Conservation (phyloP, 2,329 filamentous ascomycete genomes). For the Biscogniauxia marginata region DNA sequence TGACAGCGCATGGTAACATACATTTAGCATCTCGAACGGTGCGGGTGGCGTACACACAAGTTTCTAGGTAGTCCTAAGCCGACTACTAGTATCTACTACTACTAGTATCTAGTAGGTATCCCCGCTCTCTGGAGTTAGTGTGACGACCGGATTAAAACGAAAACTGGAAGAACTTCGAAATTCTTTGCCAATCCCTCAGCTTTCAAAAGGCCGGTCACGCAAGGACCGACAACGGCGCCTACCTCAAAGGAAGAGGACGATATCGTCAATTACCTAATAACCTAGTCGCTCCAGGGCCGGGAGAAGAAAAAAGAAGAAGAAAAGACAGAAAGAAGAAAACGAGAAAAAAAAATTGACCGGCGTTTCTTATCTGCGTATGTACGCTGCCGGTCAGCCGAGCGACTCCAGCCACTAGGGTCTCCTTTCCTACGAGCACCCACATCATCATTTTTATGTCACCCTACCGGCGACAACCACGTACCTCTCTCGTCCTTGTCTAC, state of each 20-base stretch:
- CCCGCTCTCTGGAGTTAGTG: not conserved
- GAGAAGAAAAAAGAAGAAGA: no score
- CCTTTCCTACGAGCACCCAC: not conserved
- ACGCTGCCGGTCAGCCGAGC: no score
- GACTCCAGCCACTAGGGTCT: not conserved
- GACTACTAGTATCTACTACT: no score
- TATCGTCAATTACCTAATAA: not conserved
- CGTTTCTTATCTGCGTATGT: not conserved
- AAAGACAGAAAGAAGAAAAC: no score
- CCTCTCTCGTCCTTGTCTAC: slow-evolving; percentile 1
- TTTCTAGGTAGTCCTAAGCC: no score
- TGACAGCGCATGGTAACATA: no score
- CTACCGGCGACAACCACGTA: slow-evolving; percentile 4
- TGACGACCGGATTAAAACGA: not conserved
- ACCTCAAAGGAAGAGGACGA: not conserved
- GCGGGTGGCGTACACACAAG: no score
- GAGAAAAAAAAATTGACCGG: no score
- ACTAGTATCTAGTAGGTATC: not conserved
- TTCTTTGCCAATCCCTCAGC: no score
- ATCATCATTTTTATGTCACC: not conserved
- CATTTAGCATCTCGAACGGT: no score
- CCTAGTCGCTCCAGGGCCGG: not conserved
- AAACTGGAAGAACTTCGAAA: not conserved
- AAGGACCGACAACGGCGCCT: not conserved
- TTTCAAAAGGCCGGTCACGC: not conserved